Conservation (phyloP, 2,329 filamentous ascomycete genomes). For the Penicillium sp. region DNA sequence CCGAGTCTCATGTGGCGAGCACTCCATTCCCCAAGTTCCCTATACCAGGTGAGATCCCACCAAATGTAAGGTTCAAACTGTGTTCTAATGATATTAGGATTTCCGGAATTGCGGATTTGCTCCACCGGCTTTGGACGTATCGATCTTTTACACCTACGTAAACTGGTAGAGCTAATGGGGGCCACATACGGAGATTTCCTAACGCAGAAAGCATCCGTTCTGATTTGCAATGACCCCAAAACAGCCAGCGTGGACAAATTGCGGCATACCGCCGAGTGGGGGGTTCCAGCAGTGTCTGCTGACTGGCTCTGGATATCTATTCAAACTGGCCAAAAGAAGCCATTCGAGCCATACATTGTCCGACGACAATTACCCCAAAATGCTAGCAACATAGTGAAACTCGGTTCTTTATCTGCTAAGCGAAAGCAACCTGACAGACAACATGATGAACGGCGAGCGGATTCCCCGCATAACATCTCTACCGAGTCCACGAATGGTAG, state of each 20-base stretch:
- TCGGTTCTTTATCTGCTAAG: slow-evolving; percentile 20
- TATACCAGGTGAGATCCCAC: slow-evolving; percentile 50
- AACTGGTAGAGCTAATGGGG: slow-evolving; percentile 71
- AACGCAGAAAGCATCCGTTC: slow-evolving; percentile 66
- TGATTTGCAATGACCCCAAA: slow-evolving; percentile 65
- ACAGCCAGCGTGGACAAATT: slow-evolving; percentile 68
- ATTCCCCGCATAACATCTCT: neutral
- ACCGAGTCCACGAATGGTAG: neutral
- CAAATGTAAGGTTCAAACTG: neutral
- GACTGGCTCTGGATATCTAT: slow-evolving; percentile 87
- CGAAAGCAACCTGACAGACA: slow-evolving; percentile 10
- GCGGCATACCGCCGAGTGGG: slow-evolving; percentile 69
- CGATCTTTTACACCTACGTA: slow-evolving; percentile 80
- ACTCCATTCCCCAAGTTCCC: slow-evolving; percentile 71
- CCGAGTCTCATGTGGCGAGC: slow-evolving; percentile 68
- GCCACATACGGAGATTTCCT: slow-evolving; percentile 78
- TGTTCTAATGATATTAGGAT: slow-evolving; percentile 48
- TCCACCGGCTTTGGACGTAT: slow-evolving; percentile 81
- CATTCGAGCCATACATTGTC: slow-evolving; percentile 49
- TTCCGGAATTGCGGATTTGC: slow-evolving; percentile 68
- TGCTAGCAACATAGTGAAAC: slow-evolving; percentile 17
- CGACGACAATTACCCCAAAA: slow-evolving; percentile 26
- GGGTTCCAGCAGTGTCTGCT: slow-evolving; percentile 74
- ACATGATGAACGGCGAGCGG: neutral
- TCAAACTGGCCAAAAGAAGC: slow-evolving; percentile 48